A percentile compares a stretch with the other conserved stretches of the same genome.
These are phyloP conservation scores for Lentinula novae-zelandiae DNA, from an alignment of 1,284 basidiomycete genomes.

Conservation along the genomic window DNA sequence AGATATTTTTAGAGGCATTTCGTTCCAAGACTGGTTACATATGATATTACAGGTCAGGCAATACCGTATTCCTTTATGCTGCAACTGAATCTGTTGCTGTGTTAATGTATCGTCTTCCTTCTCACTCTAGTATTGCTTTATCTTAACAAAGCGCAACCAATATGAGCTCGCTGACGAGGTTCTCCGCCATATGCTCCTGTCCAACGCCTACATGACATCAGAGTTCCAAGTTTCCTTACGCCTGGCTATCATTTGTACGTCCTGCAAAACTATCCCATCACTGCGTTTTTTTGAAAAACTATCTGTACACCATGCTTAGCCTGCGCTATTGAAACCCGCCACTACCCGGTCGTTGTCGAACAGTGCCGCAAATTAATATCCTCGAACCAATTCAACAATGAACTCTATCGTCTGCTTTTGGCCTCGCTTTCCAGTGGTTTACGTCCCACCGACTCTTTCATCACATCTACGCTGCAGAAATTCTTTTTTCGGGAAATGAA, in stretches of 20 bases:
- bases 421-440: conserved; percentile 69
- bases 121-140: conserved; percentile 72
- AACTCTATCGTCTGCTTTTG: conserved; percentile 72
- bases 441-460: conserved; percentile 68
- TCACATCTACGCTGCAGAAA: conserved; percentile 75
- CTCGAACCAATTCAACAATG: conserved; percentile 75
- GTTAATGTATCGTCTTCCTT: not conserved
- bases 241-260: conserved; percentile 68
- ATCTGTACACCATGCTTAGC: conserved; percentile 38
- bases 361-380: conserved; percentile 72
- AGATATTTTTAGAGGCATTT: conserved; percentile 76
- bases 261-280: not conserved
- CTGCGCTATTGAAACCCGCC: conserved; percentile 59
- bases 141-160: conserved; percentile 64
- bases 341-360: conserved; percentile 61
- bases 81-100: too few species aligned
- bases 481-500: conserved; percentile 77
- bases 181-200: conserved; percentile 73
- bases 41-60: conserved; percentile 77
- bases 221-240: conserved; percentile 69
- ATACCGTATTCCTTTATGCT: too few species aligned
- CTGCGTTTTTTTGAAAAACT: not conserved
- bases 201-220: conserved; percentile 71
- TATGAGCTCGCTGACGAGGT: conserved; percentile 76
- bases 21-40: conserved; percentile 82